Percentiles rank a stretch among this genome's conserved stretches.
Conservation (phyloP, 371 early-diverging fungal species). For the Mucor velutinosus region DNA sequence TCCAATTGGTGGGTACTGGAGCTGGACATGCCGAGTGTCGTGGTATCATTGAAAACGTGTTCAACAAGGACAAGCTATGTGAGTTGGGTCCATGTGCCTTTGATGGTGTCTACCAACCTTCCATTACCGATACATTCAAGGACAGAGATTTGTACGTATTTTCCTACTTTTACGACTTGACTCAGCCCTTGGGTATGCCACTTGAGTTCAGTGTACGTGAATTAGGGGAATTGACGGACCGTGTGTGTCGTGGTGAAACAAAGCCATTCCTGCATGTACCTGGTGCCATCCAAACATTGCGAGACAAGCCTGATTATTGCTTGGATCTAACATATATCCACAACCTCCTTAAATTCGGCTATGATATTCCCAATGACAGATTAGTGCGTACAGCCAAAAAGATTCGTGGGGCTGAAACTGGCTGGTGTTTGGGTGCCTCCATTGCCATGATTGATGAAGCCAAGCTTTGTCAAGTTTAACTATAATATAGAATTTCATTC, state of each 20-base stretch:
- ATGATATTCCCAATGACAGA: conserved; percentile 69
- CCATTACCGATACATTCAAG: conserved; percentile 65
- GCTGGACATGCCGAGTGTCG: conserved; percentile 54
- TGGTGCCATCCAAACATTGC: conserved; percentile 29
- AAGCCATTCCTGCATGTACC: conserved; percentile 36
- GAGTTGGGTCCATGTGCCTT: conserved; percentile 73
- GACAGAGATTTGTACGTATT: conserved; percentile 85
- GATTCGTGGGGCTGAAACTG: conserved; percentile 88
- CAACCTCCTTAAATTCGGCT: conserved; percentile 74
- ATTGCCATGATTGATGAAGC: conserved; percentile 65
- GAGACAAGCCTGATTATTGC: conserved; percentile 64
- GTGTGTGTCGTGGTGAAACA: conserved; percentile 60
- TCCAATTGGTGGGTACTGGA: conserved; percentile 46
- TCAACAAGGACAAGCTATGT: conserved; percentile 64
- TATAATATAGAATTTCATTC: neutral
- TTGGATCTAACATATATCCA: conserved; percentile 84
- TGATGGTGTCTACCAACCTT: conserved; percentile 87
- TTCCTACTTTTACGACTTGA: conserved; percentile 91
- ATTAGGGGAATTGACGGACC: conserved; percentile 60
- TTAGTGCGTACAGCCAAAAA: conserved; percentile 81
- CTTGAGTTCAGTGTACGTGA: conserved; percentile 60
- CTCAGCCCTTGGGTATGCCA: conserved; percentile 68
- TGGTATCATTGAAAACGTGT: conserved; percentile 48
- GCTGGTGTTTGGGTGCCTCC: conserved; percentile 93
- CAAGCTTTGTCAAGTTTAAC: conserved; percentile 17